Base-by-base conservation (phyloP, 2,329 filamentous ascomycete genomes). In the Fusarium penzigii region DNA sequence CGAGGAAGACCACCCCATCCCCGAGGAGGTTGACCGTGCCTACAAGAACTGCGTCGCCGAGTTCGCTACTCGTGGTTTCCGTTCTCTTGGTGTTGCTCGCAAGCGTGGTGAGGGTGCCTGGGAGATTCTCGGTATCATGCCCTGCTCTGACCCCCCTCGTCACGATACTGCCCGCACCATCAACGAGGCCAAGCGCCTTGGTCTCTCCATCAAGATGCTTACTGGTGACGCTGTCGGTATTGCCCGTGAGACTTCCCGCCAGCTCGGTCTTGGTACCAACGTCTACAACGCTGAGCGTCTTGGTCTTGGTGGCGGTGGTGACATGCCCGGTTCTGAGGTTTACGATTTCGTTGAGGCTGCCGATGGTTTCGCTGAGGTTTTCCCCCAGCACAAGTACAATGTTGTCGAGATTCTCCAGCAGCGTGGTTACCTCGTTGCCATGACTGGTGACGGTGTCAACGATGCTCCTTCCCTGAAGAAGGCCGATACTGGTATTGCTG, bases 391-490 rank as follows among this genome's bases (percentile, higher is more conserved):
- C 83, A 96, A 96, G 81, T 95, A 65, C 54, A 65, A 65, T 17
- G 63, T 65, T 46, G 91, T 96, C 65, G 90, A 95, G 76, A 95
- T 95, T 68, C 84, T 96, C 46, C 91, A 96, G 78, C 88, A 93
- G 78, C 89, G 91, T 84, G 91, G 91, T 62, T 92, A 95, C 76
- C 84, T 96, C 39, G 91, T 95, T 76, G 92, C 91, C 72, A 96
- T 96, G 92, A 96, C 91, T 75, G 91, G 91, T 81, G 92, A 96
- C 65, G 91, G 91, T 83, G 91, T 96, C 77, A 96, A 96, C 77
- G 91, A 96, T 75, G 91, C 91, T 60, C 90, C 91, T 59, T 95
- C 90, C 29, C 80, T 96, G 70, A 95, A 96, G 80, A 95, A 92
- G 80, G 91, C 91, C n/a, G 90, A 96, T 77, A 95, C 90, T 67